Conservation (phyloP, 108 stramenopile species). For the Pseudonitzschia delicatissima region DNA sequence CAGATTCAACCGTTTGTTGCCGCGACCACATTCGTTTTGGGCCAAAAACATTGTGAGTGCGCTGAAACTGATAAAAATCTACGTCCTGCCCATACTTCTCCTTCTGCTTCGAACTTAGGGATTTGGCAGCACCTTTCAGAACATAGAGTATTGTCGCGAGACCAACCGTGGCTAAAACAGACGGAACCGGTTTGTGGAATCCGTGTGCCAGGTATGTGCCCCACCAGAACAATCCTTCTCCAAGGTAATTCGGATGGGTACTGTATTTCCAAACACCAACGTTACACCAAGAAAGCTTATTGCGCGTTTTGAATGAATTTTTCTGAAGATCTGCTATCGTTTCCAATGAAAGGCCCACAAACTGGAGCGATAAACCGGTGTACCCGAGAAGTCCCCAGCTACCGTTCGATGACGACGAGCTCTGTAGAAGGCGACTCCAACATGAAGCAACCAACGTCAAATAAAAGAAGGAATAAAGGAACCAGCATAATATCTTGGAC, state of each 20-base stretch:
- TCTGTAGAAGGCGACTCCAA: slow-evolving; percentile 33
- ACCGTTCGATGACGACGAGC: background rate
- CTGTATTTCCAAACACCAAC: slow-evolving; percentile 50
- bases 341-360: slow-evolving; percentile 47
- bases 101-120: slow-evolving; percentile 24
- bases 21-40: slow-evolving; percentile 22
- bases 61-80: slow-evolving; percentile 39
- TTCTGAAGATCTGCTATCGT: slow-evolving; percentile 60
- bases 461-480: slow-evolving; percentile 48
- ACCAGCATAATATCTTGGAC: slow-evolving; percentile 42
- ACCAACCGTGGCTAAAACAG: slow-evolving; percentile 28
- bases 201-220: slow-evolving; percentile 46
- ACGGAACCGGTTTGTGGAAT: slow-evolving; percentile 13
- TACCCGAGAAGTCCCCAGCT: slow-evolving; percentile 39
- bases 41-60: slow-evolving; percentile 35
- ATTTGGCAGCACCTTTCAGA: slow-evolving; percentile 31
- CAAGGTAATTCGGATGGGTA: slow-evolving; percentile 61
- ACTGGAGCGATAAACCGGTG: slow-evolving; percentile 33
- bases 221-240: slow-evolving; percentile 59
- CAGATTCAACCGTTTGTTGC: background rate
- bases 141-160: slow-evolving; percentile 32
- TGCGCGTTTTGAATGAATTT: slow-evolving; percentile 40
- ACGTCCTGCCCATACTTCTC: slow-evolving; percentile 38
- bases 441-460: slow-evolving; percentile 38
- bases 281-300: slow-evolving; percentile 56